Percentiles rank a stretch among this genome's conserved stretches.
These are phyloP conservation scores for Dendrocalamus latiflorus DNA, from an alignment of 202 grass and related monocot genomes.

Conservation along the genomic window DNA sequence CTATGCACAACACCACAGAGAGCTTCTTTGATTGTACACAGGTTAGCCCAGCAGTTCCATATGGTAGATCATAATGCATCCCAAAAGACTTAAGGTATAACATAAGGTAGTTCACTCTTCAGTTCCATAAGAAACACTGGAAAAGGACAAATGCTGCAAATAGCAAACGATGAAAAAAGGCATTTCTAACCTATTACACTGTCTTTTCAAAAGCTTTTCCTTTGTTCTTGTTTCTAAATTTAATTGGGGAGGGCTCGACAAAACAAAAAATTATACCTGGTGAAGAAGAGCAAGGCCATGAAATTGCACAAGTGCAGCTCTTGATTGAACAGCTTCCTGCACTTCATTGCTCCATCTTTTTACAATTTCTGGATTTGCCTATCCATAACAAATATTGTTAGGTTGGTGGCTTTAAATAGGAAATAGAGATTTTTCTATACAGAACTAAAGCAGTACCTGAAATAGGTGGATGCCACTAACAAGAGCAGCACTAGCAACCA, in stretches of 20 bases:
- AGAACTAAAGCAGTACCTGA: constrained; percentile 46
- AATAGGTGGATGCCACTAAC: too few species aligned
- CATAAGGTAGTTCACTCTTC: neutral
- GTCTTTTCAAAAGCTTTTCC: neutral
- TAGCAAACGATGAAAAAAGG: neutral
- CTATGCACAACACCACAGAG: neutral
- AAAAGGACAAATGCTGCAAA: neutral
- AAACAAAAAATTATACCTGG: constrained; percentile 44
- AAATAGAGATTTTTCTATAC: neutral
- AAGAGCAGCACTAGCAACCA: too few species aligned
- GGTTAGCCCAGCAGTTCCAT: neutral
- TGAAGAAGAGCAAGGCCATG: constrained; percentile 76
- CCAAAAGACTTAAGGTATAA: neutral
- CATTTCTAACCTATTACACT: neutral
- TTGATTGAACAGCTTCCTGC: constrained; percentile 86
- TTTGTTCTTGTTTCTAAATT: constrained; percentile 4
- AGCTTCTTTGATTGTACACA: neutral
- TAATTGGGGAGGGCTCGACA: neutral
- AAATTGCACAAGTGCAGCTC: constrained; percentile 73
- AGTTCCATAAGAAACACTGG: neutral
- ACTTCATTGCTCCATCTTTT: constrained; percentile 91
- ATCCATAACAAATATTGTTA: neutral
- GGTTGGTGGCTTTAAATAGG: constrained; percentile 6
- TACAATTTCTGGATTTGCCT: constrained; percentile 75
- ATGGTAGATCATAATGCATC: neutral